A percentile compares a stretch with the other conserved stretches of the same genome.
Conservation (phyloP, 176 grass and related monocot genomes). For the Carex cristatella region DNA sequence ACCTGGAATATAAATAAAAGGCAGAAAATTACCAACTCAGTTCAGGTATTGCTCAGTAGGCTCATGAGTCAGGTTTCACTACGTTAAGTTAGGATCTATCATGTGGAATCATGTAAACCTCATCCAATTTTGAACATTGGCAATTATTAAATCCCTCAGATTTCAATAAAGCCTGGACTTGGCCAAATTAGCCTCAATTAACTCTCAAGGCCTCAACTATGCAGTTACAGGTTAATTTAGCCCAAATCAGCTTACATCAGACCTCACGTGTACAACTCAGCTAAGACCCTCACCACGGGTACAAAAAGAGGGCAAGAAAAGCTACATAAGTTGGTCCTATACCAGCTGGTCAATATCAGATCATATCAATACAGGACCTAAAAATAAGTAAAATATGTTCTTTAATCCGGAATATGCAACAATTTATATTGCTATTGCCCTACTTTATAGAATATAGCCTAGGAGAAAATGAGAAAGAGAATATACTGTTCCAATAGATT, state of each 20-base stretch:
- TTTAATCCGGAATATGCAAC: neutral
- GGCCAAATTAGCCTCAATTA: neutral
- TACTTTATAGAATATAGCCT: neutral
- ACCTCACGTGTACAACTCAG: neutral
- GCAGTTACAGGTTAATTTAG: neutral
- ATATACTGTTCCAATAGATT: conserved; percentile 93
- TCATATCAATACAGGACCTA: neutral
- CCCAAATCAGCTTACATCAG: neutral
- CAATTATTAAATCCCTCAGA: neutral
- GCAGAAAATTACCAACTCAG: conserved; percentile 8
- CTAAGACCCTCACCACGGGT: neutral
- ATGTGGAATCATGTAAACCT: neutral
- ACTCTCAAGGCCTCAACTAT: neutral
- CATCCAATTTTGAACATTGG: neutral
- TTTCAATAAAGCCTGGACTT: neutral
- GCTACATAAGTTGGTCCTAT: neutral
- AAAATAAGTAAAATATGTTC: neutral
- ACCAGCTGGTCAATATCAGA: neutral
- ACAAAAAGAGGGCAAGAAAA: neutral
- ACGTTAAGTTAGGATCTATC: neutral
- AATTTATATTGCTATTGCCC: neutral
- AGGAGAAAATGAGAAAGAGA: conserved; percentile 35
- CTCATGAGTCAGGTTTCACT: neutral
- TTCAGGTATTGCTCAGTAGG: conserved; percentile 3
- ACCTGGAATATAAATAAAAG: conserved; percentile 43